A percentile compares a stretch with the other conserved stretches of the same genome.
These are phyloP conservation scores for Globisporangium parvum DNA, from an alignment of 352 stramenopile genomes.

Conservation along the genomic window DNA sequence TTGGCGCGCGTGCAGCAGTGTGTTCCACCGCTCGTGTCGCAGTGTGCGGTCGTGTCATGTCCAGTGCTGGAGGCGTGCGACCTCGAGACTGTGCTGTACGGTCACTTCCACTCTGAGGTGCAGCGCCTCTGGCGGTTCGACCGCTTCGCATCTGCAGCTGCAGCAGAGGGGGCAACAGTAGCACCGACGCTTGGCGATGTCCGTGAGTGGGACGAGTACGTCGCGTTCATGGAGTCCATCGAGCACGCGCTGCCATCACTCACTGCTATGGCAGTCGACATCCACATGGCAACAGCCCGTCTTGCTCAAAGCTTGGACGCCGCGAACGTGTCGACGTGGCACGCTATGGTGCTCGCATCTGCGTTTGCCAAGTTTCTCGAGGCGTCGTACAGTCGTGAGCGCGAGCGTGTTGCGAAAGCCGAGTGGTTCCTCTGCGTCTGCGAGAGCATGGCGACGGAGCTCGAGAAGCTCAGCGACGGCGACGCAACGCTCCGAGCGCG, in stretches of 20 bases:
- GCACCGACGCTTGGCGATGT: not conserved
- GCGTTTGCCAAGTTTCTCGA: constrained; percentile 20
- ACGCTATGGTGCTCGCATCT: constrained; percentile 4
- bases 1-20: not conserved
- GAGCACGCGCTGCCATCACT: constrained; percentile 21
- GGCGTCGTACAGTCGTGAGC: constrained; percentile 11
- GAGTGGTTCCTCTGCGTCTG: constrained; percentile 24
- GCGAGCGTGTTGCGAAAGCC: constrained; percentile 8
- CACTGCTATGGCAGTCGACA: constrained; percentile 14
- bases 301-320: not conserved
- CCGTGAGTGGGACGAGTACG: constrained; percentile 10
- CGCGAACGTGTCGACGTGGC: constrained; percentile 7
- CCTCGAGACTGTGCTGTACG: constrained; percentile 30
- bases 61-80: constrained; percentile 18
- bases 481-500: constrained; percentile 17
- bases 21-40: constrained; percentile 25
- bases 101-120: constrained; percentile 39
- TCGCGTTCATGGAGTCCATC: constrained; percentile 16
- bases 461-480: constrained; percentile 33
- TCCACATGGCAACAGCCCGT: constrained; percentile 14
- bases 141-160: not conserved
- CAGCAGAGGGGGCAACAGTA: not conserved
- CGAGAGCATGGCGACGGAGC: constrained; percentile 22
- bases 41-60: constrained; percentile 27
- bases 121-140: constrained; percentile 16